Conservation (phyloP, 2,329 filamentous ascomycete genomes). For the Aspergillus vadensis region DNA sequence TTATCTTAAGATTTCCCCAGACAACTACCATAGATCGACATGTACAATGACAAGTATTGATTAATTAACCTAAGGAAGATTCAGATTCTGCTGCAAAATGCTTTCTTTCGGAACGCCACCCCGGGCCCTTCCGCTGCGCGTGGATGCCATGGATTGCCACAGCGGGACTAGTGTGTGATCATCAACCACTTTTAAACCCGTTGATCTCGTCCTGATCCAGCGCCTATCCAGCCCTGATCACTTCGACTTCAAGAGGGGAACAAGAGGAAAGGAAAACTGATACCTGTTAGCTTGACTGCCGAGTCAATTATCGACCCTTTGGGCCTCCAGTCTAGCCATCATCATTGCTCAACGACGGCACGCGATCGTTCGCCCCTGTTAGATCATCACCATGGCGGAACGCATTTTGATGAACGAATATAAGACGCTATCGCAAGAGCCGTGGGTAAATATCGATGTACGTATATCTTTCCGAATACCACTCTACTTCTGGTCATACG, state of each 20-base stretch:
- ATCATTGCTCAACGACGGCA: background rate
- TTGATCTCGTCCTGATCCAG: background rate
- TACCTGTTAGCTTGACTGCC: background rate
- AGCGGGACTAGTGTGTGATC: constrained; percentile 7
- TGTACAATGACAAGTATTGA: background rate
- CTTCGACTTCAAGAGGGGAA: background rate
- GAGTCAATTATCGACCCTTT: background rate
- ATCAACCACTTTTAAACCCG: background rate
- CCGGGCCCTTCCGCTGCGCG: constrained; percentile 21
- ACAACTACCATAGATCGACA: background rate
- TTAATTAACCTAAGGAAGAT: too few species aligned
- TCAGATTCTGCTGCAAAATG: background rate
- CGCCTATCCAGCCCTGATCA: background rate
- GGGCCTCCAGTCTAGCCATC: background rate
- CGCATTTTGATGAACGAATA: constrained; percentile 88
- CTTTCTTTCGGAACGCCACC: constrained; percentile 2
- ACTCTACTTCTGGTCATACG: background rate
- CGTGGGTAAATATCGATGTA: constrained; percentile 90
- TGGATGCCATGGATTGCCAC: constrained; percentile 21
- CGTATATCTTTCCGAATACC: constrained; percentile 27
- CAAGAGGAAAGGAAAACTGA: background rate
- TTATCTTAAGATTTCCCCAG: too few species aligned
- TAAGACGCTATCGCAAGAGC: constrained; percentile 79
- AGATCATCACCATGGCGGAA: constrained; percentile 58
- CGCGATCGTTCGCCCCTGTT: constrained; percentile 3